Percentiles rank a stretch among this genome's conserved stretches.
Evolutionary conservation across 495 filamentous ascomycete species (phyloP).

Genomic region (Tuber borchii): DNA sequence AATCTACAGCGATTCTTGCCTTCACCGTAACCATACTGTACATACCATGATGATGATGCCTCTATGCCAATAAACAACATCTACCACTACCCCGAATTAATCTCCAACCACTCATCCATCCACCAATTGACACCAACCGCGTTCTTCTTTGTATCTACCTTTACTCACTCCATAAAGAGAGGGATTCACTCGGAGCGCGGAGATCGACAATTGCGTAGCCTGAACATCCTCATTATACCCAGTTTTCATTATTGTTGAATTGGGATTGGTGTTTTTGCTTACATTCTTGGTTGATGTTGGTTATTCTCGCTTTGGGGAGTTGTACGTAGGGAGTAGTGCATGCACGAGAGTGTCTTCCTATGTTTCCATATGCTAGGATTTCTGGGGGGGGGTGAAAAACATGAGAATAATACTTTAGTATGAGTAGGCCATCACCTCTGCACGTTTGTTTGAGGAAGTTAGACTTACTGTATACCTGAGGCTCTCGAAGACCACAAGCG

Average conservation of each 20-base stretch:
- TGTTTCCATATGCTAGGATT: neutral
- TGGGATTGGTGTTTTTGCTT: neutral
- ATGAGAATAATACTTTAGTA: no score
- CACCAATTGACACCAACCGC: neutral
- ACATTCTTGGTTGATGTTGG: neutral
- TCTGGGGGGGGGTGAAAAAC: neutral
- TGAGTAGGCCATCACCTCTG: no score
- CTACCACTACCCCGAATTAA: neutral
- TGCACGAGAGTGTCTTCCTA: neutral
- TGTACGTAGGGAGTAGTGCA: neutral
- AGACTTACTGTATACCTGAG: neutral
- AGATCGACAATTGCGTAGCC: neutral
- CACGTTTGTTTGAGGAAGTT: neutral
- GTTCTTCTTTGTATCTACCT: slow-evolving; percentile 2
- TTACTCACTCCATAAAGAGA: neutral
- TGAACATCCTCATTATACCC: neutral
- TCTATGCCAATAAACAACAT: neutral
- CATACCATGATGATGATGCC: neutral
- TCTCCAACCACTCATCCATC: neutral
- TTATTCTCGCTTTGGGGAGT: neutral
- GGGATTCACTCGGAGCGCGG: slow-evolving; percentile 2
- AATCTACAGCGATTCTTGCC: neutral
- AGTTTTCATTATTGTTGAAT: neutral
- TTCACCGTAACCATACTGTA: neutral
- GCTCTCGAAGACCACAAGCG: neutral